A percentile compares a stretch with the other conserved stretches of the same genome.
Conservation (phyloP, 139 green algal species). For the Chlorella sp. region DNA sequence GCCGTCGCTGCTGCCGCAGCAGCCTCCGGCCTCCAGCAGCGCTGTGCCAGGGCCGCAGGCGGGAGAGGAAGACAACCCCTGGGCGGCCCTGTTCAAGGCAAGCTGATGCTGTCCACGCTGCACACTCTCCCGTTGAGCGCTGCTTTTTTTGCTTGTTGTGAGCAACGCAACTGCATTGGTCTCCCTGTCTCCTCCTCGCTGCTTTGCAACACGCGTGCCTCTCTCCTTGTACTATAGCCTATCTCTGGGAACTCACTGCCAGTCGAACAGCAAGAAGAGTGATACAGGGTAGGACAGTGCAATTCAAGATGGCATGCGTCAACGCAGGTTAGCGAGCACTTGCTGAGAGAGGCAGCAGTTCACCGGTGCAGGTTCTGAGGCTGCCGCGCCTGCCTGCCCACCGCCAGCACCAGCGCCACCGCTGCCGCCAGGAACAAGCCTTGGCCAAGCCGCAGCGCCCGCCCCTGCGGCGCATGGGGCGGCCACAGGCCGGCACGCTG, state of each 20-base stretch:
- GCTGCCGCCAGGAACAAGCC: conserved; percentile 16
- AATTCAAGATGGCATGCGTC: neutral
- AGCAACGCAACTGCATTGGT: too few species aligned
- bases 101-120: too few species aligned
- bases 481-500: neutral
- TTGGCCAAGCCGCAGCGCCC: neutral
- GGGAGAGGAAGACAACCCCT: neutral
- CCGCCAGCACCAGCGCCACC: neutral
- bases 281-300: neutral
- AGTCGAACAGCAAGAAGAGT: neutral
- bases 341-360: neutral
- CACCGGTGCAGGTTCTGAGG: too few species aligned
- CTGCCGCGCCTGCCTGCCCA: neutral
- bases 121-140: too few species aligned
- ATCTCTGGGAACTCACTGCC: too few species aligned
- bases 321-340: neutral
- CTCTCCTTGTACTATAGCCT: too few species aligned
- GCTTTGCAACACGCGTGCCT: too few species aligned
- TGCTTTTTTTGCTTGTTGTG: too few species aligned
- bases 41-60: neutral
- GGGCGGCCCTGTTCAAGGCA: conserved; percentile 12
- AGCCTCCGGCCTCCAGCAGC: neutral
- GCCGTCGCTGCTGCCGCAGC: neutral
- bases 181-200: too few species aligned
- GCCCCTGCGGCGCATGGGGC: conserved; percentile 8